Evolutionary conservation across 148 eudicot species (phyloP).

Genomic region (Arbutus unedo): DNA sequence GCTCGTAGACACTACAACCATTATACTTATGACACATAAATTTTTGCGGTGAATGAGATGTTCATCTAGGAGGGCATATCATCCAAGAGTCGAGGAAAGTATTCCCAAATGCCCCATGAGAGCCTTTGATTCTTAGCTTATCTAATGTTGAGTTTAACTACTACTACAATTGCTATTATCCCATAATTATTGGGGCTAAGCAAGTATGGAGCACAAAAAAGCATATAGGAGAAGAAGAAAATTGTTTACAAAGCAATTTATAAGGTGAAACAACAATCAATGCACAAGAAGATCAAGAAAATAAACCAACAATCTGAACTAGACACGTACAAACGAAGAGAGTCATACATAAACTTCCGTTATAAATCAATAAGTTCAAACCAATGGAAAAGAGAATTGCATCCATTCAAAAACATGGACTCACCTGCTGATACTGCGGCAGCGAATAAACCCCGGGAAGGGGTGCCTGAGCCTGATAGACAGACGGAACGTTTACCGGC

Average conservation of each 20-base stretch:
- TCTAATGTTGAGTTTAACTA: background rate
- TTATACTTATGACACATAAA: background rate
- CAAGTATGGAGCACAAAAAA: background rate
- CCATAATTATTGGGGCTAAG: background rate
- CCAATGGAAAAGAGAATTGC: background rate
- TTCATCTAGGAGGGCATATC: background rate
- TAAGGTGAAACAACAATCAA: background rate
- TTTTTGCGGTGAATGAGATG: background rate
- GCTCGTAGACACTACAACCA: conserved; percentile 14
- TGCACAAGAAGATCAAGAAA: background rate
- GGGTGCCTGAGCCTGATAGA: conserved; percentile 27
- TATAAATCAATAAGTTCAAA: background rate
- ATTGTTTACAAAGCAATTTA: background rate
- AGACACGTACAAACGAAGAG: background rate
- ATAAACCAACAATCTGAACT: background rate
- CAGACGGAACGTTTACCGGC: conserved; percentile 23
- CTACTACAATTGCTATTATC: background rate
- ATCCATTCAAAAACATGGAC: background rate
- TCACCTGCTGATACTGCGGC: conserved; percentile 82
- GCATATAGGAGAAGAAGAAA: background rate
- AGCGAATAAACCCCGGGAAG: conserved; percentile 43
- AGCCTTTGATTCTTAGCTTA: background rate
- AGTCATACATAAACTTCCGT: background rate
- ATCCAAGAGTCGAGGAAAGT: background rate
- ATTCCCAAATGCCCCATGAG: background rate